Evolutionary conservation across 2,329 filamentous ascomycete species (phyloP).

Genomic region (Pseudogymnoascus sp.): DNA sequence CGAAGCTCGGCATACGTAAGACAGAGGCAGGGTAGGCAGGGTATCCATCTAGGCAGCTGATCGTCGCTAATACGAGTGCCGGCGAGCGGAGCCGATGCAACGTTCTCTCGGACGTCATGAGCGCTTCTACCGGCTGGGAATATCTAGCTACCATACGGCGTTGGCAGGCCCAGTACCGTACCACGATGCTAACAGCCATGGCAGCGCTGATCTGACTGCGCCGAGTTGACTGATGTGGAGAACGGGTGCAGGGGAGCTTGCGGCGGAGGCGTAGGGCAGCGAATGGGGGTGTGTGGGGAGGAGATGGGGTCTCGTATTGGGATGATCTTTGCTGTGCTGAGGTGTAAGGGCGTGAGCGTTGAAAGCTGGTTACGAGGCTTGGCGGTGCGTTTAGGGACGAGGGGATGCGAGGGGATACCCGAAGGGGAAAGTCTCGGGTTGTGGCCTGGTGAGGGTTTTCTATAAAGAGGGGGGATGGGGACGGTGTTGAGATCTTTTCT

Average conservation of each 20-base stretch:
- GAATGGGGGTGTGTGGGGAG: not conserved
- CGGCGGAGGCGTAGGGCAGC: not conserved
- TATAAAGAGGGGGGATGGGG: not conserved
- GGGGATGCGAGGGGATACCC: not conserved
- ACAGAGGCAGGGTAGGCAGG: not conserved
- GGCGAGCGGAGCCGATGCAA: not conserved
- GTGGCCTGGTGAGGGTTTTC: not conserved
- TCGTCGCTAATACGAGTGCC: not conserved
- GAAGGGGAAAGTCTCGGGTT: not conserved
- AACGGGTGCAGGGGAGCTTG: not conserved
- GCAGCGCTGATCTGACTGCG: not conserved
- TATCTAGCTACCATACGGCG: not conserved
- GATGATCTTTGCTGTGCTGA: not conserved
- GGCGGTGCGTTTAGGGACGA: not conserved
- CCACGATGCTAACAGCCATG: not conserved
- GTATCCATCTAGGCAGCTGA: not conserved
- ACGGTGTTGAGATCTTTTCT: not conserved
- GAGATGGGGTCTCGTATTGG: not conserved
- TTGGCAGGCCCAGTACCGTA: not conserved
- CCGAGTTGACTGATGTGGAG: not conserved
- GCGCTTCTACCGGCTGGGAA: not conserved
- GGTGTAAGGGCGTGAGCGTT: not conserved
- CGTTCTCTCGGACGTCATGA: not conserved
- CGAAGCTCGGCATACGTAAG: not conserved
- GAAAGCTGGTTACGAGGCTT: not conserved